Conservation (phyloP, 805 yeast species). For the Limtongia smithiae region DNA sequence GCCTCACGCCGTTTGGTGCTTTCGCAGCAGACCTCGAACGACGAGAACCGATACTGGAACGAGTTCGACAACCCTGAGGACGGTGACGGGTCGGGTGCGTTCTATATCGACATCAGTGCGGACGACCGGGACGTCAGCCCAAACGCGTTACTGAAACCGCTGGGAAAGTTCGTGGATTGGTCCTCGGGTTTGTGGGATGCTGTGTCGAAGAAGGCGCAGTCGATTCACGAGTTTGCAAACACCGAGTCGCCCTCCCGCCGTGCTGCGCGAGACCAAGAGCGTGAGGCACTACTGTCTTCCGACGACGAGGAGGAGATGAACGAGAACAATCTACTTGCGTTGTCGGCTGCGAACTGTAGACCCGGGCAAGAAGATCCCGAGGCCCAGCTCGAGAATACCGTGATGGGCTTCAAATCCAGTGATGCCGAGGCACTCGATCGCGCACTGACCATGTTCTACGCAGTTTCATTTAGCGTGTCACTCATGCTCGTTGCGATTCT, state of each 20-base stretch:
- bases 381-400: conserved; percentile 5
- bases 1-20: conserved; percentile 6
- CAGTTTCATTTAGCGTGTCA: conserved; percentile 33
- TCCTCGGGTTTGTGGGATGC: conserved; percentile 28
- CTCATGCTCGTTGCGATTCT: conserved; percentile 45
- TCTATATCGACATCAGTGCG: conserved; percentile 33
- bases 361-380: neutral
- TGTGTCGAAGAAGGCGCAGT: conserved; percentile 15
- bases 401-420: conserved; percentile 5
- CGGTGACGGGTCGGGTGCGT: conserved; percentile 39
- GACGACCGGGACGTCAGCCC: conserved; percentile 36
- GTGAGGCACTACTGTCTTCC: conserved; percentile 36
- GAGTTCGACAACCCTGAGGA: conserved; percentile 64
- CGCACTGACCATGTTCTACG: conserved; percentile 26
- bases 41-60: conserved; percentile 54
- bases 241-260: conserved; percentile 17
- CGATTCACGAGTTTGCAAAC: conserved; percentile 7
- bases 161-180: conserved; percentile 25
- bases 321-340: neutral
- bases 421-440: conserved; percentile 12
- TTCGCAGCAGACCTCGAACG: conserved; percentile 9
- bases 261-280: conserved; percentile 13
- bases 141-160: conserved; percentile 28
- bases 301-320: conserved; percentile 24
- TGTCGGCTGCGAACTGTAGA: too few relatives aligned